phyloP scores from a whole-genome alignment of 2,329 filamentous ascomycete genomes.

The Eurotiales sp. region DNA sequence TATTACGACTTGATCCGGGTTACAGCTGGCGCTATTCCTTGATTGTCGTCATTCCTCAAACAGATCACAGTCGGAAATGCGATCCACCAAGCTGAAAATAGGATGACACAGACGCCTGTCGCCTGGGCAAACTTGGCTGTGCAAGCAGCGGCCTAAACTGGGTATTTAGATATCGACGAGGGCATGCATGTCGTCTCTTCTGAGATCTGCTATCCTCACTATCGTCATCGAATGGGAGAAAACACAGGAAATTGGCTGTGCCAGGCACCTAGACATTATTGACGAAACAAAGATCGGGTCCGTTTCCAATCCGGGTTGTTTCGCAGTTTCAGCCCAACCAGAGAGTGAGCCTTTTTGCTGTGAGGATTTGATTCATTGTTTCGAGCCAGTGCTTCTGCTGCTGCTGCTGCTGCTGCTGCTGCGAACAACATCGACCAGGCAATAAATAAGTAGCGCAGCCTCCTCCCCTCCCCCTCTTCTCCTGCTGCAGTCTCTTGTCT shows the following conservation, averaged over 20 bases:
- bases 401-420: neutral
- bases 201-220: neutral
- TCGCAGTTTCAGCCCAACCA: neutral
- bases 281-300: neutral
- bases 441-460: neutral
- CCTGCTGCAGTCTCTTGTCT: no score
- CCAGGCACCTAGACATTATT: neutral
- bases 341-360: neutral
- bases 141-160: no score
- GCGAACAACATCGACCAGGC: no score
- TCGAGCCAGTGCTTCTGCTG: neutral
- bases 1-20: neutral
- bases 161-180: no score
- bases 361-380: constrained; percentile 6
- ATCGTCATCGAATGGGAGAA: no score
- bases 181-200: no score
- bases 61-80: neutral
- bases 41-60: neutral
- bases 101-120: no score
- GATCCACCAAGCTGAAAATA: neutral
- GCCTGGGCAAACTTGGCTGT: neutral
- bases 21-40: neutral
- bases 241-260: no score
- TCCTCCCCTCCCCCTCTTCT: neutral
- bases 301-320: neutral